Conservation (phyloP, 768 basidiomycete species). For the Russula sp. region DNA sequence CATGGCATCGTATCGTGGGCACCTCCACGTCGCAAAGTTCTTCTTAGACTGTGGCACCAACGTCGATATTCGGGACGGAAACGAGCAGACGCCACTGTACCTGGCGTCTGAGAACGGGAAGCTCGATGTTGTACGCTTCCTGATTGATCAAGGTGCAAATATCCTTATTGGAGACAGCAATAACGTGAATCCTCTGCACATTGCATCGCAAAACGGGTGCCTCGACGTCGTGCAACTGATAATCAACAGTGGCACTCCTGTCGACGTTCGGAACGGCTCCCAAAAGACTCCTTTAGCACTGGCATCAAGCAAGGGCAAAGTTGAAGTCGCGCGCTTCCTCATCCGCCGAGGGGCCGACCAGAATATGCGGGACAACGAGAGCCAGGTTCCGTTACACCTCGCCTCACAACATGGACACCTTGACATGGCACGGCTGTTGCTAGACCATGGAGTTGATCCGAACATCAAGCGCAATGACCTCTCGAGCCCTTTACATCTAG, state of each 20-base stretch:
- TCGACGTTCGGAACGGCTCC: not conserved
- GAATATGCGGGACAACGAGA: not conserved
- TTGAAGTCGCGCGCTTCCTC: not conserved
- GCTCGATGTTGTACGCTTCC: not conserved
- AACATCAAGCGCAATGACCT: not conserved
- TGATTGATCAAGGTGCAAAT: not conserved
- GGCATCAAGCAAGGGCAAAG: not conserved
- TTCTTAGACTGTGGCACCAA: not conserved
- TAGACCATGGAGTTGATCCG: not conserved
- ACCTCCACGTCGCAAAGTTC: not conserved
- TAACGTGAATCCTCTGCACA: not conserved
- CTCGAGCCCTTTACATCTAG: not conserved
- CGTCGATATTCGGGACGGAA: not conserved
- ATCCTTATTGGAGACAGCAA: not conserved
- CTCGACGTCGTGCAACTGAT: not conserved
- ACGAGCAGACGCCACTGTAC: not conserved
- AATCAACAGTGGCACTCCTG: not conserved
- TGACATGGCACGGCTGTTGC: not conserved
- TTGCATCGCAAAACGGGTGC: not conserved
- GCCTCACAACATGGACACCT: not conserved
- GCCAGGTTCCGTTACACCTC: not conserved
- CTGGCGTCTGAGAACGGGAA: too few relatives aligned
- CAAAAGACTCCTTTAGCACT: not conserved
- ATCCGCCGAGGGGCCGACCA: not conserved
- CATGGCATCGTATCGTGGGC: too few relatives aligned